Evolutionary conservation across 2,329 filamentous ascomycete species (phyloP).

Genomic region (Fonsecaea erecta): DNA sequence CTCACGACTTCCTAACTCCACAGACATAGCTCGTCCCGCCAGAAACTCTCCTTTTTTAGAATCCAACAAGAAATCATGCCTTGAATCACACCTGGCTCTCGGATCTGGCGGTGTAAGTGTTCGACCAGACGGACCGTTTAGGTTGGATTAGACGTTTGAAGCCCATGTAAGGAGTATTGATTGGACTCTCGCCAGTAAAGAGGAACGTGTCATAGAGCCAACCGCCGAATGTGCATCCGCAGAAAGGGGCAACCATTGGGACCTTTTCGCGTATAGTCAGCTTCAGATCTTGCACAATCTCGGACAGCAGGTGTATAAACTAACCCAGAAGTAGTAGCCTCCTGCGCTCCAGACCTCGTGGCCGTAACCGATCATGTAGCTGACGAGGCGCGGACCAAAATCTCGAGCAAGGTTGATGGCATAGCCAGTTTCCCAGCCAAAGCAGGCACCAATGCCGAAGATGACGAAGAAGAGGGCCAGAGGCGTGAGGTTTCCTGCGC

Average conservation of each 20-base stretch:
- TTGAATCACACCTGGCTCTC: slow-evolving; percentile 28
- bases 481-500: slow-evolving; percentile 63
- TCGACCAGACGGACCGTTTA: slow-evolving; percentile 34
- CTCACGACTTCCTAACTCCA: background rate
- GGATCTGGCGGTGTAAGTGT: slow-evolving; percentile 26
- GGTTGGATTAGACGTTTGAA: slow-evolving; percentile 57
- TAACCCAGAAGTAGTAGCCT: slow-evolving; percentile 73
- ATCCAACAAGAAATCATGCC: background rate
- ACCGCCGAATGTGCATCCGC: slow-evolving; percentile 66
- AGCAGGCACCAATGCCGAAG: slow-evolving; percentile 73
- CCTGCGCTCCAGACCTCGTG: slow-evolving; percentile 69
- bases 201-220: slow-evolving; percentile 71
- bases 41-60: no score
- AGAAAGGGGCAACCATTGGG: slow-evolving; percentile 73
- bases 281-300: slow-evolving; percentile 5
- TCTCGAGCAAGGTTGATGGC: slow-evolving; percentile 76
- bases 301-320: slow-evolving; percentile 13
- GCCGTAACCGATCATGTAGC: slow-evolving; percentile 71
- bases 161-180: slow-evolving; percentile 70
- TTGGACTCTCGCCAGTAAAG: slow-evolving; percentile 68
- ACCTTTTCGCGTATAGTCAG: slow-evolving; percentile 52
- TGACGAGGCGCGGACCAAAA: slow-evolving; percentile 70
- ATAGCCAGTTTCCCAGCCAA: slow-evolving; percentile 77
- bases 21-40: background rate
- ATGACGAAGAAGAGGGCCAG: slow-evolving; percentile 72